Evolutionary conservation across 1,284 basidiomycete genomes (phyloP), one percentile per base, ranked within the genome.

Genomic region (Ustilago trichophora): DNA sequence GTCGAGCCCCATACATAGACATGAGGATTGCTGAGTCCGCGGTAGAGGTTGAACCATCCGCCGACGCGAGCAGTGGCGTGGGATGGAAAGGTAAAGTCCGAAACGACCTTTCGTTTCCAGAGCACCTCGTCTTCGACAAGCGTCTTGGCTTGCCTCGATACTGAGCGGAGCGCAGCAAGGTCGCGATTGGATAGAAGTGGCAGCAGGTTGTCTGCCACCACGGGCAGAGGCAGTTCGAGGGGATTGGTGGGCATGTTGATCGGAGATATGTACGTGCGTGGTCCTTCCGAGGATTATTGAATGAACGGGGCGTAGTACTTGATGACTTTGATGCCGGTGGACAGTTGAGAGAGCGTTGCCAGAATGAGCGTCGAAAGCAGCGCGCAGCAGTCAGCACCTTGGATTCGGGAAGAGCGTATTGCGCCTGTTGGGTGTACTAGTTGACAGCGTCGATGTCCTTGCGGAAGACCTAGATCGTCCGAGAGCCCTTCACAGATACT

Each of bases 31-130:
- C 43, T 43, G 11, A 74, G 58, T 0, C 69, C 57, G 19, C 53
- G 42, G 47, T 72, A 74, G 33, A 74, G 62, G 12, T 54, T 55
- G 25, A 45, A 53, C 65, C 65, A 74, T 2, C 72, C 69, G 4
- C 48, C 54, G 25, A 56, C 47, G 1, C 60, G 43, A 3, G 69
- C 69, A 2, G 60, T 59, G 0, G 72, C 60, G 19, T 58, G 38
- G 7, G 57, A 22, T 1, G 69, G 69, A 27, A 72, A 72, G n/a
- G 53, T 48, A 33, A 74, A 72, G 52, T 72, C 69, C 19, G 47
- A 35, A 2, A 56, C 15, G 22, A 62, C 53, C n/a, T 65, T 57
- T 21, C 67, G 44, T 33, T 56, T 58, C 71, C 71, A 73, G 1
- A 73, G 35, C 13, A 70, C 34, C 37, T 70, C 52, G 16, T 66